A percentile compares a stretch with the other conserved stretches of the same genome.
phyloP scores from a whole-genome alignment of 75 land plant genomes.

The Chamaecyparis obtusa region DNA sequence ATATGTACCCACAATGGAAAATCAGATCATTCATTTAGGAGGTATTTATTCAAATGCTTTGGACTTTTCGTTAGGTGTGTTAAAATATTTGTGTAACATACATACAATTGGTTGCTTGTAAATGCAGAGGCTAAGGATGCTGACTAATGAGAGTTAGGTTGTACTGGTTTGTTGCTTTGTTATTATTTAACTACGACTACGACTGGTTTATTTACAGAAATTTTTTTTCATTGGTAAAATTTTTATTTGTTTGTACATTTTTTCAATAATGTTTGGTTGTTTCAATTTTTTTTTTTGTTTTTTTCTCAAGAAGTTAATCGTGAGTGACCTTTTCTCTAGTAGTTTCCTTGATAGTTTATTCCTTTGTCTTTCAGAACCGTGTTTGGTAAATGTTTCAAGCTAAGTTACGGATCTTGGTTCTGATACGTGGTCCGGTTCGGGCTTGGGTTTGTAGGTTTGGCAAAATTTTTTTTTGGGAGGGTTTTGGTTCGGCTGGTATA shows the following conservation, averaged over 20 bases:
- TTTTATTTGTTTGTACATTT: background rate
- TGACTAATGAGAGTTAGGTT: background rate
- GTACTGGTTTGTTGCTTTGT: background rate
- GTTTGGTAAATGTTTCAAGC: background rate
- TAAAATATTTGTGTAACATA: background rate
- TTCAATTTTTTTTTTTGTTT: no score
- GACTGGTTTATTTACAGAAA: background rate
- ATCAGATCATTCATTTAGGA: slow-evolving; percentile 6
- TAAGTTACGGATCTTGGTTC: no score
- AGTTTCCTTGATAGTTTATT: background rate
- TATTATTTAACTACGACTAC: background rate
- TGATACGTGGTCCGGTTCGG: no score
- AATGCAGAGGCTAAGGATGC: background rate
- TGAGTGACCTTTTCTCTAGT: background rate
- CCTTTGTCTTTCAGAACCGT: background rate
- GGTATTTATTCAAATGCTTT: background rate
- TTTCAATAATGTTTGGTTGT: background rate
- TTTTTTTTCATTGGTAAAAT: background rate
- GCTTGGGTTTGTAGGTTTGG: no score
- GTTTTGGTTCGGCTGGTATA: no score
- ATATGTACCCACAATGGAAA: background rate
- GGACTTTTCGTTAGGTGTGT: background rate
- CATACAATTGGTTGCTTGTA: background rate
- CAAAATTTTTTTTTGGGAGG: no score
- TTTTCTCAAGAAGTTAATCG: background rate